These are phyloP conservation scores for Scortechinia acanthostroma DNA, from an alignment of 2,329 filamentous ascomycete genomes.

Conservation along the genomic window DNA sequence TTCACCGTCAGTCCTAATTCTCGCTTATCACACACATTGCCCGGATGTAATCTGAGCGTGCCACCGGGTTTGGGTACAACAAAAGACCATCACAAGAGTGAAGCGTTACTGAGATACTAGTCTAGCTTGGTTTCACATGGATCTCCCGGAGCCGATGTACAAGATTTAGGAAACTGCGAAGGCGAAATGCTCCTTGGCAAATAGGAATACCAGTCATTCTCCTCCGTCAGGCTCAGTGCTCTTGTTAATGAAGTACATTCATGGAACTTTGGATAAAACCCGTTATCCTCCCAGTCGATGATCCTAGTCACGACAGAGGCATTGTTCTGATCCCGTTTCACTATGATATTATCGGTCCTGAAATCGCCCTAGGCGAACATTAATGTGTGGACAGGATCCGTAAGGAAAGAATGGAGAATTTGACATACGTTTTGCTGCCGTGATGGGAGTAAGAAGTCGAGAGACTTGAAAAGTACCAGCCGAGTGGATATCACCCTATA, in stretches of 20 bases:
- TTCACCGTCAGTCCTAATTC: too few relatives aligned
- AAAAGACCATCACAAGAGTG: too few relatives aligned
- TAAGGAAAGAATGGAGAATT: slow-evolving; percentile 12
- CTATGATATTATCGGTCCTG: slow-evolving; percentile 10
- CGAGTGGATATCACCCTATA: background rate
- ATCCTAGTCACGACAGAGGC: slow-evolving; percentile 12
- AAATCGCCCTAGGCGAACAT: background rate
- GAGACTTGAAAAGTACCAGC: background rate
- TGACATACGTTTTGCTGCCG: slow-evolving; percentile 11
- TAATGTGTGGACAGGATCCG: background rate
- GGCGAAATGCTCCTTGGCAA: slow-evolving; percentile 14
- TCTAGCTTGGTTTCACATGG: too few relatives aligned
- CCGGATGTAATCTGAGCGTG: too few relatives aligned
- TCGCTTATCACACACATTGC: too few relatives aligned
- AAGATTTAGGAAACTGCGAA: slow-evolving; percentile 8
- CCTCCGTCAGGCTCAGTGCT: slow-evolving; percentile 9
- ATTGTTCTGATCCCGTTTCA: slow-evolving; percentile 8
- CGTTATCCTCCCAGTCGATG: slow-evolving; percentile 19
- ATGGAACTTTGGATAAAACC: slow-evolving; percentile 18
- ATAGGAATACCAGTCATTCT: slow-evolving; percentile 18
- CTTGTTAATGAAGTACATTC: slow-evolving; percentile 13
- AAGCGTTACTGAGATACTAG: too few relatives aligned
- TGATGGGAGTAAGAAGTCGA: slow-evolving; percentile 4
- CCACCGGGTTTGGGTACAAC: too few relatives aligned
- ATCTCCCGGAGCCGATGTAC: slow-evolving; percentile 11